Base-by-base conservation (phyloP, 306 rosid species). In the Luffa acutangula region DNA sequence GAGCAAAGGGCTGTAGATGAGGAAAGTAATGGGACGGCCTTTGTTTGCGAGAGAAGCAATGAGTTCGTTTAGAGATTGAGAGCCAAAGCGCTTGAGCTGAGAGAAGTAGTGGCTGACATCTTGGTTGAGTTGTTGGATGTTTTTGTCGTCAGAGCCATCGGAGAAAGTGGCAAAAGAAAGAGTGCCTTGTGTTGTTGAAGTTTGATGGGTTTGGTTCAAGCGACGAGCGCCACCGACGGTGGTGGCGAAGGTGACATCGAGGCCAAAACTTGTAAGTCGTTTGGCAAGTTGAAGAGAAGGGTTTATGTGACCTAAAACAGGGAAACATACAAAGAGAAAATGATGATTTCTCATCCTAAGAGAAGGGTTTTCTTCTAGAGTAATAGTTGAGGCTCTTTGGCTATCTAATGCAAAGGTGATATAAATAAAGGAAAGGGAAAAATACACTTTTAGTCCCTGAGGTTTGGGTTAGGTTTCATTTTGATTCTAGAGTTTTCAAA, bases 81-180 rank as follows among this genome's bases (percentile, higher is more conserved):
- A 58, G 39, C 89, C 85, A 2, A 78, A 82, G 3, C 80, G 81
- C 60, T 3, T 48, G 2, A 88, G 17, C 77, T 85, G 86, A 1
- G 78, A 79, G 3, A 79, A 1, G 86, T 81, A 82, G 53, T 9
- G 15, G 0, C 13, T 21, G 1, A 20, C 1, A 13, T 71, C 71
- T 3, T 4, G 25, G 4, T 4, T 12, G 15, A 9, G 0, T 0
- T 14, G 51, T 0, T 14, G 51, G 78, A 41, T 4, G 17, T 83
- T 89, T 2, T 88, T 86, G 72, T 90, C 90, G 66, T 90, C 91
- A 2, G 41, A 64, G 74, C 89, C 90, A 17, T 88, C 94, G 4
- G 88, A 85, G 85, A 85, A 86, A 37, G 67, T 10, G 77, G 79
- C 80, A 8, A 83, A 52, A 71, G 87, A 49, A 42, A 90, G 81